Evolutionary conservation across 164 flowering plant genomes (phyloP).

Genomic region (Umbellularia californica): DNA sequence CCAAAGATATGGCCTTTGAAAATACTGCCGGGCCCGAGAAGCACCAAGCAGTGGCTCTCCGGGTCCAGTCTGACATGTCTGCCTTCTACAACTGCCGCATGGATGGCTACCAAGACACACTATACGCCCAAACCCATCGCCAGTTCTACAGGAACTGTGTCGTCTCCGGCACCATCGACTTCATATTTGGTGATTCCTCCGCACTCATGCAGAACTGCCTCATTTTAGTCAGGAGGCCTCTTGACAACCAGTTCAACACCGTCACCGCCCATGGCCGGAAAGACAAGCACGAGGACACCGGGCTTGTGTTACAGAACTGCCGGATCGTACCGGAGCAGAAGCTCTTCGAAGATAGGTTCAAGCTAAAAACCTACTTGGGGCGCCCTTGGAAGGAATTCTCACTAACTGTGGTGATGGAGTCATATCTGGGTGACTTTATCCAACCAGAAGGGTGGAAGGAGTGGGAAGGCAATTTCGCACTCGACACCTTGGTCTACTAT

Average conservation of each 20-base stretch:
- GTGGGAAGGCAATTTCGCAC: slow-evolving; percentile 36
- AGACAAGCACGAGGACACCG: slow-evolving; percentile 22
- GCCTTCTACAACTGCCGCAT: slow-evolving; percentile 52
- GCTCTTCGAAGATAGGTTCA: slow-evolving; percentile 26
- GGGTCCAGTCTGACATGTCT: slow-evolving; percentile 36
- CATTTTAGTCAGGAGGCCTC: slow-evolving; percentile 41
- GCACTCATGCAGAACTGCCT: slow-evolving; percentile 38
- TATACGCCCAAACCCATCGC: slow-evolving; percentile 43
- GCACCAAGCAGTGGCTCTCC: slow-evolving; percentile 60
- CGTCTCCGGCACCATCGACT: slow-evolving; percentile 59
- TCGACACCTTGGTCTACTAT: slow-evolving; percentile 35
- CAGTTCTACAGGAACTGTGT: slow-evolving; percentile 55
- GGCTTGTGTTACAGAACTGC: slow-evolving; percentile 51
- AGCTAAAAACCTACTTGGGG: slow-evolving; percentile 36
- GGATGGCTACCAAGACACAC: slow-evolving; percentile 62
- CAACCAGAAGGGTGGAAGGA: slow-evolving; percentile 49
- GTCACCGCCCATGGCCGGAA: slow-evolving; percentile 50
- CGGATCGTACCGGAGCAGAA: slow-evolving; percentile 41
- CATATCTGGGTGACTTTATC: slow-evolving; percentile 40
- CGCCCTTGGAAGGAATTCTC: slow-evolving; percentile 59
- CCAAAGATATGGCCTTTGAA: slow-evolving; percentile 43
- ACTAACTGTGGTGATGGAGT: slow-evolving; percentile 47
- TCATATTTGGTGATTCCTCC: slow-evolving; percentile 51
- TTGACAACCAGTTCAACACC: slow-evolving; percentile 37
- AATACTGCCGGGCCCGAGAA: slow-evolving; percentile 67